Percentiles rank a stretch among this genome's conserved stretches.
Conservation (phyloP, 23 red algal species). For the Gracilariopsis chorda region DNA sequence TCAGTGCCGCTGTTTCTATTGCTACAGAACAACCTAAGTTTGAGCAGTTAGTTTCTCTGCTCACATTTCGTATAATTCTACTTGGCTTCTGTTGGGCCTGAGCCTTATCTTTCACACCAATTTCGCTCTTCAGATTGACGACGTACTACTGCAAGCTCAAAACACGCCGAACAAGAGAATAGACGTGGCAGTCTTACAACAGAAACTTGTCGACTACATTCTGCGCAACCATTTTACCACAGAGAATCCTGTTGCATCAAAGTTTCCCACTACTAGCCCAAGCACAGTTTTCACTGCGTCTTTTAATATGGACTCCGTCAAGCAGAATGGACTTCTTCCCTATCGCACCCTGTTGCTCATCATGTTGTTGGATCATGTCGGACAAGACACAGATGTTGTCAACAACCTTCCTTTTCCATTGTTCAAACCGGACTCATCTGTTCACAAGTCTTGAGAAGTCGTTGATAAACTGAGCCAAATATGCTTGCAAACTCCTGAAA, state of each 20-base stretch:
- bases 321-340: slow-evolving; percentile 13
- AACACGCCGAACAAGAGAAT: not conserved
- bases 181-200: not conserved
- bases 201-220: slow-evolving; percentile 13
- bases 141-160: not conserved
- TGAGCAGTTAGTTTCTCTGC: slow-evolving; percentile 5
- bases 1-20: not conserved
- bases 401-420: not conserved
- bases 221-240: not conserved
- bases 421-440: not conserved
- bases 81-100: slow-evolving; percentile 27
- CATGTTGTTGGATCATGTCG: slow-evolving; percentile 19
- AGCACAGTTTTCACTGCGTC: not conserved
- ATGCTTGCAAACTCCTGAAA: not conserved
- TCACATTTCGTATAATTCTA: slow-evolving; percentile 28
- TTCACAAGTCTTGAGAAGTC: slow-evolving; percentile 26
- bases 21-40: not conserved
- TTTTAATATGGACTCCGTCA: not conserved
- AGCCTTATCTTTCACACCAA: slow-evolving; percentile 28
- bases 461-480: not conserved
- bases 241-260: not conserved
- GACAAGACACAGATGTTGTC: not conserved
- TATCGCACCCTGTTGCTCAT: not conserved
- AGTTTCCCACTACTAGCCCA: not conserved
- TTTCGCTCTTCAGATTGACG: slow-evolving; percentile 7